Base-by-base conservation (phyloP, 2,329 filamentous ascomycete genomes). In the Colletotrichum musicola region DNA sequence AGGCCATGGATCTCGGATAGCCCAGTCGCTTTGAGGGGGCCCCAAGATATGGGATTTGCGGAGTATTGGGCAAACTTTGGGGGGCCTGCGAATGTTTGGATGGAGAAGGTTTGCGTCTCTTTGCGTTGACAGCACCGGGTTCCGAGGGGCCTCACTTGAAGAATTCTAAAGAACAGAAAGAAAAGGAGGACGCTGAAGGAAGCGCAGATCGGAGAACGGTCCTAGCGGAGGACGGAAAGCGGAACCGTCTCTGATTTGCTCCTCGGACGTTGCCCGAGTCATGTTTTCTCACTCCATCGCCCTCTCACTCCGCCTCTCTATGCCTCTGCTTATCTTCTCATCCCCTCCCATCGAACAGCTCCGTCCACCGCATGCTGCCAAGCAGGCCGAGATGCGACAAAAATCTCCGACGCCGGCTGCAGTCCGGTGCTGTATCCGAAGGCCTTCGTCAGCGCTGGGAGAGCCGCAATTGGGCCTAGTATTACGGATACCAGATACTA, bases 271-370 rank as follows among this genome's bases (percentile, higher is more conserved):
- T 51, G 25, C 38, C 56, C 62, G 62, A 62, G 57, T 62, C 56
- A 53, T 66, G 50, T 40, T 22, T 25, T 9, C 18, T 16, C 4
- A n/a, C 27, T 16, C 27, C 27, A 9, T 42, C 9, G 46, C 40
- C 12, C 20, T 25, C 51, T 46, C 10, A 25, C 46, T 22, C 44
- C 35, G 38, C 3, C 25, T 35, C 14, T 5, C 40, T 25, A 9
- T 25, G 20, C 20, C 30, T 27, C 47, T 16, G 16, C 18, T 72
- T 64, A 76, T 61, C 72, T 75, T 54, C 75, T 72, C 66, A 70
- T 71, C 30, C 73, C 74, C 16, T 77, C 71, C 72, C 73, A 76
- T 46, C 77, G 77, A 18, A 67, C 25, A 30, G 71, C 72, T 9
- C 70, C 69, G 6, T 73, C 70, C 4, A 72, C 50, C 3, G 72